Base-by-base conservation (phyloP, 2,329 filamentous ascomycete species). In the Alternaria alternata region DNA sequence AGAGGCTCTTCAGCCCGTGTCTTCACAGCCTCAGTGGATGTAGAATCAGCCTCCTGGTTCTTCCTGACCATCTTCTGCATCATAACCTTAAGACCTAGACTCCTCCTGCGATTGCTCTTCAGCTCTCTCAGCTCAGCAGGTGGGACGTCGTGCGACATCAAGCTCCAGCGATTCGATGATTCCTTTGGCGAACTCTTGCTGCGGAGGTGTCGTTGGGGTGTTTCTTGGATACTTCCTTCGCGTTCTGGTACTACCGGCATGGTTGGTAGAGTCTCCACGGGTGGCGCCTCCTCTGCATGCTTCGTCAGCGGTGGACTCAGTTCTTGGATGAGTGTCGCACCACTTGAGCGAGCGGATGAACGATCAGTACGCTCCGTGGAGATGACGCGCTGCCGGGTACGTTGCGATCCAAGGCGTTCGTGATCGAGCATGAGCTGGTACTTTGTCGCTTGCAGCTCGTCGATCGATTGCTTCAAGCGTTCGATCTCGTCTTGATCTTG, bases 391-490 rank as follows among this genome's bases (percentile, higher is more conserved):
- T 70, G 64, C 5, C 69, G 68, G 9, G 71, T 57, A 11, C 70
- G 66, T 28, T 74, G 69, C 11, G 60, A 59, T 0, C 69, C 69
- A 8, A 74, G 65, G 16, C 72, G 67, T 53, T 76, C 75, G 48
- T 73, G 75, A 43, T 77, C 73, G 22, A 68, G 63, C 71, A 75
- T 72, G 20, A 77, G 69, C 36, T 75, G 70, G 18, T 71, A 60
- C 41, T 75, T 76, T 9, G 73, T 72, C 5, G 61, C 48, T 42
- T 75, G 66, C 0, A 77, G 69, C 14, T 74, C 68, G 1, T 57
- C 39, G 11, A 75, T 47, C 0, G 60, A 62, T 20, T 68, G 61
- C 56, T 70, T 70, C 8, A 77, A 64, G 7, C 60, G 59, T 30
- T 71, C 70, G 22, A 74, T 70, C 20, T 77, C 73, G 14, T 71